phyloP scores from a whole-genome alignment of 331 rosid genomes.

The Spiraea crenata region DNA sequence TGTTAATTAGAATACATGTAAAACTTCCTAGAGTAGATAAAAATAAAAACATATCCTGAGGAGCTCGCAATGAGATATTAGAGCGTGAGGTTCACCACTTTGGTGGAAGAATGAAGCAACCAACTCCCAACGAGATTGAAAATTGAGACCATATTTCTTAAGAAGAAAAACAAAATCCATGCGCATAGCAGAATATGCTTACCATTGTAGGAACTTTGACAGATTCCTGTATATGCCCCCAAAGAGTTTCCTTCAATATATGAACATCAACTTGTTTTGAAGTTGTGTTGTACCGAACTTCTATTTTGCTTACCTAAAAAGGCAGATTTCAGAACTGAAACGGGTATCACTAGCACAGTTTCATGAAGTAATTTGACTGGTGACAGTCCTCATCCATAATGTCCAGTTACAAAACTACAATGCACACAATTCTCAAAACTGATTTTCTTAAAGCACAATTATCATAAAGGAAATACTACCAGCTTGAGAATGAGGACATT shows the following conservation, averaged over 20 bases:
- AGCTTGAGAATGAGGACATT: neutral
- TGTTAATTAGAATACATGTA: neutral
- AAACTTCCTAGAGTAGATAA: neutral
- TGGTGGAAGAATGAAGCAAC: neutral
- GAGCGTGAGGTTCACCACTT: neutral
- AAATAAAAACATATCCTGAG: neutral
- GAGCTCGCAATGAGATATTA: neutral
- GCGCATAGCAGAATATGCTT: neutral
- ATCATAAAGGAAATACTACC: neutral
- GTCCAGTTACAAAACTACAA: neutral
- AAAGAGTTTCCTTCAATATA: conserved; percentile 21
- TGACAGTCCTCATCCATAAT: neutral
- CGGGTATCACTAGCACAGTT: neutral
- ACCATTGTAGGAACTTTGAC: neutral
- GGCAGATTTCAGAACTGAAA: neutral
- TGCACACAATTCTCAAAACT: neutral
- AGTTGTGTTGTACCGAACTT: conserved; percentile 25
- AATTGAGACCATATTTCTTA: neutral
- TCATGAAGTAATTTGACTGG: too few relatives aligned
- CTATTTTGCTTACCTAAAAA: conserved; percentile 21
- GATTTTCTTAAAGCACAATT: neutral
- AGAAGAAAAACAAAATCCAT: neutral
- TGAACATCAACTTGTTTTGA: conserved; percentile 29
- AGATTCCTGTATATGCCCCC: conserved; percentile 26
- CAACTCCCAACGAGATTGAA: neutral